Percentiles rank a stretch among this genome's conserved stretches.
These are phyloP conservation scores for Penicillium sp. DNA, from an alignment of 2,329 filamentous ascomycete species.

Conservation along the genomic window DNA sequence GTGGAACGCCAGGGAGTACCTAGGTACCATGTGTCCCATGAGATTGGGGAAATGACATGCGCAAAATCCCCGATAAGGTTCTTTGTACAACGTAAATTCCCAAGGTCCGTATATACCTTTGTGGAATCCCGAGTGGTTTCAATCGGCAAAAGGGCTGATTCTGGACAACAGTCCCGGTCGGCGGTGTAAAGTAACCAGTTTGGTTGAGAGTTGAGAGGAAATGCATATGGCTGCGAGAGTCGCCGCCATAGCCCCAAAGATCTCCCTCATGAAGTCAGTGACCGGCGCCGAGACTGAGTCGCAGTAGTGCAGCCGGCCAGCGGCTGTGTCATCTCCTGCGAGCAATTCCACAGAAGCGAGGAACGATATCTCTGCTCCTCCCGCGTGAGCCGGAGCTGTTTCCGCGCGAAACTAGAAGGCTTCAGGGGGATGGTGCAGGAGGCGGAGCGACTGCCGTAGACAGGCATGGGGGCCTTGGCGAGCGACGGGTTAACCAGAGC, in stretches of 20 bases:
- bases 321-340: constrained; percentile 23
- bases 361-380: constrained; percentile 38
- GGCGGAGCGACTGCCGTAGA: constrained; percentile 22
- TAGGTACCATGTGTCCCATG: not conserved
- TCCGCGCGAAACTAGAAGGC: constrained; percentile 33
- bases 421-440: constrained; percentile 29
- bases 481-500: constrained; percentile 19
- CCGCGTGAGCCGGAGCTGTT: constrained; percentile 32
- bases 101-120: not conserved
- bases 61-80: not conserved
- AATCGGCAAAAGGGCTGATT: not conserved
- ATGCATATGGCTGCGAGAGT: not conserved
- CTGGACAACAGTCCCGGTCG: not conserved
- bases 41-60: not conserved
- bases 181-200: not conserved
- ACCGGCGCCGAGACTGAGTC: constrained; percentile 25
- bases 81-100: not conserved
- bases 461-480: constrained; percentile 17
- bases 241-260: not conserved
- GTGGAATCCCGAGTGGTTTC: not conserved
- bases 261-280: constrained; percentile 24
- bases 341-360: constrained; percentile 28
- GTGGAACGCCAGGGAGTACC: not conserved
- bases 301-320: constrained; percentile 15
- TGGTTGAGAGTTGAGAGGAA: not conserved